Conservation (phyloP, 2,329 filamentous ascomycete species). For the Neonectria neomacrospora region DNA sequence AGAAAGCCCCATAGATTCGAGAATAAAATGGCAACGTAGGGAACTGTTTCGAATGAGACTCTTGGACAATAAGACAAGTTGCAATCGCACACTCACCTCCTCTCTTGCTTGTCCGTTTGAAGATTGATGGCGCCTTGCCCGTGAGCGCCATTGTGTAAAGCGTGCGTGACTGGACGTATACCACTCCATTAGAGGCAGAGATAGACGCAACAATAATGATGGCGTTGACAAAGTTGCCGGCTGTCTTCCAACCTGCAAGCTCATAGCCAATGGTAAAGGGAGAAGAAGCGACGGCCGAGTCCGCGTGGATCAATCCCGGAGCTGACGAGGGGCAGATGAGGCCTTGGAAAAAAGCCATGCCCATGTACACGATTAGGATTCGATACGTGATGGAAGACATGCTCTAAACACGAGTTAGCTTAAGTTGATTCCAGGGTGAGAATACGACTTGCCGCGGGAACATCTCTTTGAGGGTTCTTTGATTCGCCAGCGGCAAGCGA, state of each 20-base stretch:
- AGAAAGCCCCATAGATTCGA: slow-evolving; percentile 3
- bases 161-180: slow-evolving; percentile 6
- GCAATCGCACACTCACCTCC: slow-evolving; percentile 1
- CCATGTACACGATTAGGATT: slow-evolving; percentile 10
- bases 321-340: slow-evolving; percentile 3
- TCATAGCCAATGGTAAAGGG: slow-evolving; percentile 9
- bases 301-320: not conserved
- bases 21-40: slow-evolving; percentile 5
- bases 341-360: slow-evolving; percentile 11
- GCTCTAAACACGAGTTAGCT: not conserved
- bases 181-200: slow-evolving; percentile 1
- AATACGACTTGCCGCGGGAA: not conserved
- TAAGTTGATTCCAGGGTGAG: not conserved
- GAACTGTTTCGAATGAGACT: not conserved
- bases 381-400: slow-evolving; percentile 6
- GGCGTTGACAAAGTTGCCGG: slow-evolving; percentile 6
- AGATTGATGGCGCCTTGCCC: slow-evolving; percentile 1
- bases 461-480: slow-evolving; percentile 9
- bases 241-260: slow-evolving; percentile 2
- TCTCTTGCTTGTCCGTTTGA: not conserved
- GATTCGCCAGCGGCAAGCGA: slow-evolving; percentile 8
- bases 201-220: slow-evolving; percentile 5
- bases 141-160: slow-evolving; percentile 4
- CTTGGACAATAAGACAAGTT: not conserved
- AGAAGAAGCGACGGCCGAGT: slow-evolving; percentile 1